phyloP scores from a whole-genome alignment of 495 filamentous ascomycete species.

The Podospora fimiseda region DNA sequence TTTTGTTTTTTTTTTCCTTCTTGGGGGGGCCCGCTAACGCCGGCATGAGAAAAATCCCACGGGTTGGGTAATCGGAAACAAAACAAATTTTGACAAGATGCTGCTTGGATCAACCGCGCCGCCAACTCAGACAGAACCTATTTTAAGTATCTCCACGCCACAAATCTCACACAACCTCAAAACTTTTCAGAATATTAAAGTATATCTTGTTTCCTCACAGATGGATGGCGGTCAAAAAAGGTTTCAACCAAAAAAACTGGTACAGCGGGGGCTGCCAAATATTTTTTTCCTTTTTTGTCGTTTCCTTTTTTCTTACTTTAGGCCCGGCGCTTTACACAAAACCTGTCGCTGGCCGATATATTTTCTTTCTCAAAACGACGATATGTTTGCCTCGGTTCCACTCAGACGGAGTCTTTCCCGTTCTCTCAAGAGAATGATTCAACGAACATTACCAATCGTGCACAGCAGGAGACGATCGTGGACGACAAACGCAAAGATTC shows the following conservation, averaged over 20 bases:
- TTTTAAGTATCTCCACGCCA: too few species aligned
- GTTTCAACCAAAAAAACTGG: neutral
- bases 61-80: too few species aligned
- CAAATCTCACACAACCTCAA: too few species aligned
- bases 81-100: too few species aligned
- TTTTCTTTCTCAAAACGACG: too few species aligned
- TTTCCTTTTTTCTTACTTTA: neutral
- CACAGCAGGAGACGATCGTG: constrained; percentile 13
- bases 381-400: neutral
- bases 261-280: neutral
- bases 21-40: too few species aligned
- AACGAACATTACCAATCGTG: constrained; percentile 13
- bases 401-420: constrained; percentile 15
- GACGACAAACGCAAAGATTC: constrained; percentile 16
- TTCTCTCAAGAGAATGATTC: constrained; percentile 14
- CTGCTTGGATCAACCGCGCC: too few species aligned
- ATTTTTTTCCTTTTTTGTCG: neutral
- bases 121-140: neutral
- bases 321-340: neutral
- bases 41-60: too few species aligned
- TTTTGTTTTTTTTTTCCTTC: neutral
- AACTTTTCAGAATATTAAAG: too few species aligned
- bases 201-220: neutral
- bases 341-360: neutral
- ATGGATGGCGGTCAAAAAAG: neutral